Evolutionary conservation across 2,329 filamentous ascomycete genomes (phyloP), one percentile per base, ranked within the genome.

Genomic region (Fusarium drepaniforme): DNA sequence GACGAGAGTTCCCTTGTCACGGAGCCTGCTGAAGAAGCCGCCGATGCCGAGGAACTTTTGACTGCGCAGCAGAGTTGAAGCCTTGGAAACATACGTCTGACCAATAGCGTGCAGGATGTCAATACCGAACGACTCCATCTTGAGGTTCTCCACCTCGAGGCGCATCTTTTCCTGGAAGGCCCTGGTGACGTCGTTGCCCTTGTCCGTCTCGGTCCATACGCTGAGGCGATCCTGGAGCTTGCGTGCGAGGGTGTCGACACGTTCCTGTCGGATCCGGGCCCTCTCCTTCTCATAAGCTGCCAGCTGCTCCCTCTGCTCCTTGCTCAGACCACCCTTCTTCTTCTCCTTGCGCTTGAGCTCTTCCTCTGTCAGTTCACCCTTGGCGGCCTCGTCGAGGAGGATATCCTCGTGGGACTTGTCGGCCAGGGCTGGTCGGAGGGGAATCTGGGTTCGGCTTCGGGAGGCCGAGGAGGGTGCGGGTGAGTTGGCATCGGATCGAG

Each of bases 91-190:
- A 83, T 99, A 99, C 5, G 95, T 97, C 77, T 93, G 89, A 18
- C 97, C 97, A 79, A 99, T 97, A 56, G 97, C 96, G 83, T 98
- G 96, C 59, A 98, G 88, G 77, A 98, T 98, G 74, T 99, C 97
- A 49, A 99, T 89, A 62, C 97, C 97, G 79, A 99, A 99, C 0
- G 94, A 97, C 85, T 99, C 97, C 95, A 99, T 99, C 89, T 98
- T 99, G 78, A 99, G 88, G 81, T 98, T 97, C 86, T 99, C 97
- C 30, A 97, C 94, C 85, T 99, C 97, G 46, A 98, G 91, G 46
- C 93, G 91, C 77, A 94, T 98, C 90, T 99, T 98, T 82, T 96
- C 94, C 82, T 96, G 93, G 87, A 98, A 99, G 0, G 97, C 94
- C 68, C 86, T 87, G 38, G 96, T 98, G 70, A 98, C 94, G 78